Percentiles rank a stretch among this genome's conserved stretches.
Evolutionary conservation across 1,284 basidiomycete species (phyloP).

Genomic region (Pseudozyma pruni): DNA sequence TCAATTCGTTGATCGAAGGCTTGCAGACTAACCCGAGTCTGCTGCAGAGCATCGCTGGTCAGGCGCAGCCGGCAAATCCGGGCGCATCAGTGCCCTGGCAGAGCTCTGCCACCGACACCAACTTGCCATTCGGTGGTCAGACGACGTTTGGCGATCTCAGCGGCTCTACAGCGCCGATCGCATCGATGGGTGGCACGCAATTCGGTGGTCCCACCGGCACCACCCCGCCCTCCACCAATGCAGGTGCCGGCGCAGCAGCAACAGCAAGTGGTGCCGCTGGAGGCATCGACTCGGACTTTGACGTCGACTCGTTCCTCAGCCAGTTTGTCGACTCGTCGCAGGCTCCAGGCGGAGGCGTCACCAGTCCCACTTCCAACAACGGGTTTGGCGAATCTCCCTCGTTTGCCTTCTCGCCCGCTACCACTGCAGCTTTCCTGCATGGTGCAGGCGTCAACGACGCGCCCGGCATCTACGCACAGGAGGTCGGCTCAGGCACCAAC

Average conservation of each 20-base stretch:
- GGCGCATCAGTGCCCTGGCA: conserved; percentile 11
- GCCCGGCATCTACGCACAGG: conserved; percentile 16
- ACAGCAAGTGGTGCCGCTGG: neutral
- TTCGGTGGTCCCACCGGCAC: conserved; percentile 8
- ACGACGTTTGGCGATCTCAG: conserved; percentile 4
- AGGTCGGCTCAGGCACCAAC: conserved; percentile 2
- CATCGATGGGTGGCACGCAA: neutral
- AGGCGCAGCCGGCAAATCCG: neutral
- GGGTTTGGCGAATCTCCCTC: conserved; percentile 26
- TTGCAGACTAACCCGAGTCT: conserved; percentile 73
- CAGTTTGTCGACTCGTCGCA: conserved; percentile 56
- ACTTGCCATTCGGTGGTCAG: neutral
- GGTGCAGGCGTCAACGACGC: conserved; percentile 8
- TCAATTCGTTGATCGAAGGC: conserved; percentile 78
- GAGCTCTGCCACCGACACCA: neutral
- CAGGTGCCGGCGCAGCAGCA: neutral
- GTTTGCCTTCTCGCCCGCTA: conserved; percentile 44
- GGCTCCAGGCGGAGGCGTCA: conserved; percentile 42
- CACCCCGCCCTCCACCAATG: conserved; percentile 16
- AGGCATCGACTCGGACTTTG: conserved; percentile 50
- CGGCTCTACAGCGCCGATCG: neutral
- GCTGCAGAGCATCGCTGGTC: conserved; percentile 11
- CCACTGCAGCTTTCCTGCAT: conserved; percentile 44
- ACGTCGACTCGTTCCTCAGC: conserved; percentile 59
- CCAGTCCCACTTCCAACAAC: conserved; percentile 12